These are phyloP conservation scores for Lactifluus volemus DNA, from an alignment of 768 basidiomycete species.

Conservation along the genomic window DNA sequence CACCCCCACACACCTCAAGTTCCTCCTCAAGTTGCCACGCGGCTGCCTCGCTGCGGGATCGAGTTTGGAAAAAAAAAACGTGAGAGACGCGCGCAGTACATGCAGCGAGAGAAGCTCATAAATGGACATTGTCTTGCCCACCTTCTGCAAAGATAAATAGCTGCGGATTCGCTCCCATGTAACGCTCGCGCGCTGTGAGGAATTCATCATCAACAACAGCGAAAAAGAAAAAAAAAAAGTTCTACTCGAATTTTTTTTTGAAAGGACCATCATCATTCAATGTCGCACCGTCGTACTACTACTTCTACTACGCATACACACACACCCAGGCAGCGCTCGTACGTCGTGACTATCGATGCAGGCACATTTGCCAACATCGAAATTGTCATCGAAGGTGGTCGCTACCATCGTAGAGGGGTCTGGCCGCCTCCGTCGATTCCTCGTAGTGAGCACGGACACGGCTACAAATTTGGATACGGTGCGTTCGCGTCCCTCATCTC, in stretches of 20 bases:
- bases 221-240: not conserved
- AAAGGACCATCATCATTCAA: not conserved
- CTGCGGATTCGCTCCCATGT: not conserved
- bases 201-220: not conserved
- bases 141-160: conserved; percentile 3
- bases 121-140: not conserved
- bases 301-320: not conserved
- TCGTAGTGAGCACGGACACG: not conserved
- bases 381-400: conserved; percentile 4
- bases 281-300: conserved; percentile 1
- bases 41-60: conserved; percentile 8
- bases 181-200: not conserved
- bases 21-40: not conserved
- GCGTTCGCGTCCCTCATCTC: not conserved
- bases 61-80: not conserved
- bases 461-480: conserved; percentile 4
- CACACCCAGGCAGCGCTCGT: not conserved
- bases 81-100: not conserved
- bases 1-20: not conserved
- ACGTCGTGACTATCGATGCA: conserved; percentile 14
- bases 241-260: not conserved
- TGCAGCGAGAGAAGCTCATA: not conserved
- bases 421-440: not conserved
- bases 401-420: not conserved
- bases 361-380: conserved; percentile 8